Percentiles rank a stretch among this genome's conserved stretches.
Conservation (phyloP, 2,329 filamentous ascomycete genomes). For the Ophiostoma fasciatum region DNA sequence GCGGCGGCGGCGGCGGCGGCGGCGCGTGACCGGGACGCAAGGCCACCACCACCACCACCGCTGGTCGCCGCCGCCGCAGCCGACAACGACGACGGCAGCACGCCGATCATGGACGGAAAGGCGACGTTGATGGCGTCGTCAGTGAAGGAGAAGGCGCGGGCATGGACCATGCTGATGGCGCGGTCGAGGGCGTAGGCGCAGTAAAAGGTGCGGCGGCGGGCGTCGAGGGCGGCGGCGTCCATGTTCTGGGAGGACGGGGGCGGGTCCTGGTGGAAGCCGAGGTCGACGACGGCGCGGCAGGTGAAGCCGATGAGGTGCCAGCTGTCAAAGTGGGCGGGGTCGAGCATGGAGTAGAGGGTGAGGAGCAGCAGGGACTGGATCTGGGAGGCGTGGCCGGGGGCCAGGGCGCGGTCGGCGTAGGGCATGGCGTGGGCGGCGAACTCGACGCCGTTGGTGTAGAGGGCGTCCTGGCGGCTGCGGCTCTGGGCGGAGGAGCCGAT, state of each 20-base stretch:
- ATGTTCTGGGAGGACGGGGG: constrained; percentile 52
- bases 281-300: constrained; percentile 70
- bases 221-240: constrained; percentile 55
- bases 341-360: constrained; percentile 78
- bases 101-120: constrained; percentile 41
- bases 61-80: too few relatives aligned
- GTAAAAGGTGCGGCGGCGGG: constrained; percentile 74
- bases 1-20: constrained; percentile 26
- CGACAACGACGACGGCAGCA: too few relatives aligned
- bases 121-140: constrained; percentile 75
- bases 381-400: constrained; percentile 69
- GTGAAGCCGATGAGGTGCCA: constrained; percentile 92
- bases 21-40: too few relatives aligned
- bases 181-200: constrained; percentile 82
- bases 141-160: constrained; percentile 81
- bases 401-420: constrained; percentile 68
- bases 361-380: constrained; percentile 79
- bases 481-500: constrained; percentile 66
- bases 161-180: constrained; percentile 76
- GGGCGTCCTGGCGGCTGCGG: constrained; percentile 48
- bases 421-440: constrained; percentile 52
- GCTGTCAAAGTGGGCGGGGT: constrained; percentile 81
- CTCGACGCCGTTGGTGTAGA: constrained; percentile 40
- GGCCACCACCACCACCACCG: too few relatives aligned
- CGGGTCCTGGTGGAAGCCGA: constrained; percentile 87